Evolutionary conservation across 2,329 filamentous ascomycete species (phyloP), one percentile per base, ranked within the genome.

Genomic region (Exophiala aquamarina): DNA sequence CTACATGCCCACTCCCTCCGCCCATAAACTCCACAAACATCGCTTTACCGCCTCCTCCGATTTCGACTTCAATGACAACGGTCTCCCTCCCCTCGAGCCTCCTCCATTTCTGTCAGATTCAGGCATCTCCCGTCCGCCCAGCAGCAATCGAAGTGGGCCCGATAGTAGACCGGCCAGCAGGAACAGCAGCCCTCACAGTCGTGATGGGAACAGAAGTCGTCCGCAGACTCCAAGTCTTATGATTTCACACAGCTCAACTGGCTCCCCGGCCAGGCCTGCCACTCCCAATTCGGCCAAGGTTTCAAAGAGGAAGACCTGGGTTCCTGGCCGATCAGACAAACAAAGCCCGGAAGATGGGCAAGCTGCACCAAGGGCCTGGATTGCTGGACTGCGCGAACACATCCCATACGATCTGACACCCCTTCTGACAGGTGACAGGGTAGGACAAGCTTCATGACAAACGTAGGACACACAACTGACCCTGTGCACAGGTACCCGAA

Each of bases 301-400:
- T 13, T 20, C 32, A 13, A 73, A 72, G 56, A 65, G 67, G 41
- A 66, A 64, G 47, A 73, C 69, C 56, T 74, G 71, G 71, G 63
- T 74, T 44, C 66, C 70, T 1, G 68, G 67, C n/a, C 67, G 67
- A 32, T 59, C 59, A 32, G 53, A 55, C 26, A 49, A 48, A 29
- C 49, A 49, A 9, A 44, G 61, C 62, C 32, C 61, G 58, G 34
- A 63, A 49, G 59, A 69, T 59, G 49, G 61, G 61, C 50, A 67
- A 59, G 55, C 62, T 56, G 45, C 50, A 18, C 23, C 66, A 9
- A 62, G 61, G 45, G 79, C 81, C 9, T 84, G 81, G 81, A 75
- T 83, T 49, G 73, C 79, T 4, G 79, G 79, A 6, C 69, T 82
- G 55, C 70, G 74, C 34, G 75, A 79, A 50, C 77, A 76, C 57